phyloP scores from a whole-genome alignment of 805 yeast species.

The Wickerhamiella australiensis region DNA sequence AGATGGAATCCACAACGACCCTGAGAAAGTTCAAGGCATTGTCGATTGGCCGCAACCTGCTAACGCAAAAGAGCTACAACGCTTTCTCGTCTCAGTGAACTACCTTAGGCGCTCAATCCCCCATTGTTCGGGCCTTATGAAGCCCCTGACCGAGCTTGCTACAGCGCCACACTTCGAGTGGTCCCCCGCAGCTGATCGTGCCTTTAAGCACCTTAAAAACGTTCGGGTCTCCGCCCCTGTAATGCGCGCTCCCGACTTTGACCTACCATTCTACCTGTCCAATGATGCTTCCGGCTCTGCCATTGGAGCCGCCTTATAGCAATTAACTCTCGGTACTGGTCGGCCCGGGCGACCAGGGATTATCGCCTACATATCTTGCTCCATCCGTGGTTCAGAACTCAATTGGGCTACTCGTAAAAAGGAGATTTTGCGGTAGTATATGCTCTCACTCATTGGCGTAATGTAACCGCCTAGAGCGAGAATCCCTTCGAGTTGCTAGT shows the following conservation, averaged over 20 bases:
- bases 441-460: neutral
- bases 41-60: slow-evolving; percentile 2
- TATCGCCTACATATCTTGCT: neutral
- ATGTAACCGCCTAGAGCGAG: no score
- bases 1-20: slow-evolving; percentile 4
- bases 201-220: neutral
- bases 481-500: no score
- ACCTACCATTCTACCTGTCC: neutral
- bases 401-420: slow-evolving; percentile 4
- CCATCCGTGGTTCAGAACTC: neutral
- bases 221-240: neutral
- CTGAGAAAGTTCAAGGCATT: slow-evolving; percentile 3
- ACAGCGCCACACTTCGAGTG: neutral
- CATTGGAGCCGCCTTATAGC: slow-evolving; percentile 3
- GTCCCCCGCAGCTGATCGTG: neutral
- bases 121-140: neutral
- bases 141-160: neutral
- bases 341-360: neutral
- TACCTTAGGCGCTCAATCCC: neutral
- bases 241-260: neutral
- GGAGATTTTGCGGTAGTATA: neutral
- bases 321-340: neutral
- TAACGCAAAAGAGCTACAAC: neutral
- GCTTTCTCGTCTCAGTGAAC: neutral
- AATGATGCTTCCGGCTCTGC: neutral